Percentiles rank a stretch among this genome's conserved stretches.
phyloP scores from a whole-genome alignment of 2,329 filamentous ascomycete genomes.

The Zymoseptoria brevis region DNA sequence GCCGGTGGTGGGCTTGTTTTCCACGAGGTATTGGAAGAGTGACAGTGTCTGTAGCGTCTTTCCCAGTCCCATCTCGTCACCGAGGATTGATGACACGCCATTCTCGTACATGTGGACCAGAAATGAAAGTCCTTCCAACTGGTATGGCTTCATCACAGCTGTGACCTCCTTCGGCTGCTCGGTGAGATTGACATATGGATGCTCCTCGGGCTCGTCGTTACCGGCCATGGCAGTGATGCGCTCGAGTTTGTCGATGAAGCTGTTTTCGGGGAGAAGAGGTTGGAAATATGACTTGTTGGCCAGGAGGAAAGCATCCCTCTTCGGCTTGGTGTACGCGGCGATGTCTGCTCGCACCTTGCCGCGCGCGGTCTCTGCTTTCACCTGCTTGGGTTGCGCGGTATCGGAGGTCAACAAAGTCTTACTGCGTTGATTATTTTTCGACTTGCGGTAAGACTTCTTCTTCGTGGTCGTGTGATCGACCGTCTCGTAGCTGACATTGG shows the following conservation, averaged over 20 bases:
- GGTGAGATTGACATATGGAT: slow-evolving; percentile 35
- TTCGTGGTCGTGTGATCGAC: slow-evolving; percentile 4
- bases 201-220: slow-evolving; percentile 16
- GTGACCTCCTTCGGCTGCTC: slow-evolving; percentile 39
- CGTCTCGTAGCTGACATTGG: slow-evolving; percentile 17
- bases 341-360: slow-evolving; percentile 36
- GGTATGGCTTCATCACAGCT: slow-evolving; percentile 46
- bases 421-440: slow-evolving; percentile 1
- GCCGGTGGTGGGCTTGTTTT: slow-evolving; percentile 33
- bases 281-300: slow-evolving; percentile 40
- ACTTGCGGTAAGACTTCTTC: slow-evolving; percentile 7
- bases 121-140: slow-evolving; percentile 44
- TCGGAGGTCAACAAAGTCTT: slow-evolving; percentile 11
- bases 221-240: slow-evolving; percentile 6
- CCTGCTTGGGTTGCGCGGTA: neutral
- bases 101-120: slow-evolving; percentile 41
- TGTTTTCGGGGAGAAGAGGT: slow-evolving; percentile 39
- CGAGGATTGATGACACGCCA: slow-evolving; percentile 39
- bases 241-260: slow-evolving; percentile 36
- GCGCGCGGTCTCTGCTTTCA: slow-evolving; percentile 31
- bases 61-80: slow-evolving; percentile 46
- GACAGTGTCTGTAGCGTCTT: slow-evolving; percentile 45
- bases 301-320: slow-evolving; percentile 40
- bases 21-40: slow-evolving; percentile 42
- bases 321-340: slow-evolving; percentile 34